A percentile compares a stretch with the other conserved stretches of the same genome.
Evolutionary conservation across 257 asterid species (phyloP).

Genomic region (Solanum etuberosum): DNA sequence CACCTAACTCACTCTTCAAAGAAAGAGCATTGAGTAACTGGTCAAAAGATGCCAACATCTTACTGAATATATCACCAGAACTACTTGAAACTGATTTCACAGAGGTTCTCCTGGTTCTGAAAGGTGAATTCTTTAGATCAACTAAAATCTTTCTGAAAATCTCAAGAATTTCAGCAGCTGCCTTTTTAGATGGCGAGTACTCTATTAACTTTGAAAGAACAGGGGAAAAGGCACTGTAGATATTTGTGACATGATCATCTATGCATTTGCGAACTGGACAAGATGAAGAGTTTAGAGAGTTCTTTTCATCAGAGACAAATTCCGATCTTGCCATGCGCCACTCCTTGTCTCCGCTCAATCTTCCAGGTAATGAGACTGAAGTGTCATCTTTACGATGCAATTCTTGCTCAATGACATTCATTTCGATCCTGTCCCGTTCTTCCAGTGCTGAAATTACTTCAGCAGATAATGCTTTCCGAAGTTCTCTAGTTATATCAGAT

Average conservation of each 20-base stretch:
- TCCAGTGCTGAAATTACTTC: conserved; percentile 40
- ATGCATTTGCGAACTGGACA: conserved; percentile 76
- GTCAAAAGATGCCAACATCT: conserved; percentile 19
- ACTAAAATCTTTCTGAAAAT: conserved; percentile 41
- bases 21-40: conserved; percentile 72
- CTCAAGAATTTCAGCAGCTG: conserved; percentile 39
- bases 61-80: conserved; percentile 9
- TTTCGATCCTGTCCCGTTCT: conserved; percentile 64
- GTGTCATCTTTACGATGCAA: conserved; percentile 47
- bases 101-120: conserved; percentile 59
- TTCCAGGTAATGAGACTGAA: conserved; percentile 77
- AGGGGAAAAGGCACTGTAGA: conserved; percentile 58
- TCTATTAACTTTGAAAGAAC: conserved; percentile 41
- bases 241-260: conserved; percentile 76
- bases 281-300: conserved; percentile 58
- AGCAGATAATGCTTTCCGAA: conserved; percentile 34
- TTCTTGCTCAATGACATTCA: conserved; percentile 52
- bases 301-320: conserved; percentile 52
- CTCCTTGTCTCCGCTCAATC: conserved; percentile 73
- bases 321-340: conserved; percentile 90
- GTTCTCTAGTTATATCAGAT: conserved; percentile 42
- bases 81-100: conserved; percentile 29
- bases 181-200: conserved; percentile 30
- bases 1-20: conserved; percentile 37
- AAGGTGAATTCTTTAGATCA: conserved; percentile 60